These are phyloP conservation scores for Geranium incanum DNA, from an alignment of 441 rosid species.

Conservation along the genomic window DNA sequence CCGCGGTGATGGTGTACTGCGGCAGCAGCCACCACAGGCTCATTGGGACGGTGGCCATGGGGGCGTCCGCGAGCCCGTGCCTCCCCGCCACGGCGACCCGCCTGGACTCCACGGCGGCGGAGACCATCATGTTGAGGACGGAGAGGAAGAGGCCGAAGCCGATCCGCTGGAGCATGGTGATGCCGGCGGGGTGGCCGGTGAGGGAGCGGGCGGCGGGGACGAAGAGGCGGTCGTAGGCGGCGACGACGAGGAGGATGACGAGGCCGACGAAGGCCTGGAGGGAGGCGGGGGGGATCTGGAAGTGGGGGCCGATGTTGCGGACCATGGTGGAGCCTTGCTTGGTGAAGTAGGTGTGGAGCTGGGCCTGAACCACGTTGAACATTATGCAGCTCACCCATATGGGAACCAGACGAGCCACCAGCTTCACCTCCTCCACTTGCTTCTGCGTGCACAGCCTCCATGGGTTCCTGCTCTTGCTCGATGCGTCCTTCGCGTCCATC, in stretches of 20 bases:
- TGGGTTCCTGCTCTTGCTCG: conserved; percentile 38
- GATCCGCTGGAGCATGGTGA: conserved; percentile 69
- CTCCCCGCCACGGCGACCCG: conserved; percentile 44
- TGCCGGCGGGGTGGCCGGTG: conserved; percentile 55
- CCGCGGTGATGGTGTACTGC: conserved; percentile 48
- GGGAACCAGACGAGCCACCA: conserved; percentile 56
- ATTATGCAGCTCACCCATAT: conserved; percentile 67
- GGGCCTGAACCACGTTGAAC: conserved; percentile 50
- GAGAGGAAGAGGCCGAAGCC: conserved; percentile 63
- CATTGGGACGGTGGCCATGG: conserved; percentile 51
- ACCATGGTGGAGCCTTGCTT: conserved; percentile 73
- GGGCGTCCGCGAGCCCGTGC: conserved; percentile 42
- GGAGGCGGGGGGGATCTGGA: conserved; percentile 60
- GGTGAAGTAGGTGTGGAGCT: conserved; percentile 62
- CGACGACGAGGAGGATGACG: conserved; percentile 47
- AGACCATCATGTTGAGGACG: conserved; percentile 35
- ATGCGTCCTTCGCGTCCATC: conserved; percentile 40
- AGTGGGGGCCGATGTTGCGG: conserved; percentile 46
- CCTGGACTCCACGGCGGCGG: conserved; percentile 55
- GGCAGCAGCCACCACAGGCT: conserved; percentile 72
- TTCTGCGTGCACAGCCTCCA: conserved; percentile 68
- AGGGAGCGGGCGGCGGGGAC: conserved; percentile 50
- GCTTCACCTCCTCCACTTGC: conserved; percentile 85
- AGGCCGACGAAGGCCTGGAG: conserved; percentile 57
- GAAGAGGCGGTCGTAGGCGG: conserved; percentile 52